Base-by-base conservation (phyloP, 164 flowering plant species). In the Vitis cinerea region DNA sequence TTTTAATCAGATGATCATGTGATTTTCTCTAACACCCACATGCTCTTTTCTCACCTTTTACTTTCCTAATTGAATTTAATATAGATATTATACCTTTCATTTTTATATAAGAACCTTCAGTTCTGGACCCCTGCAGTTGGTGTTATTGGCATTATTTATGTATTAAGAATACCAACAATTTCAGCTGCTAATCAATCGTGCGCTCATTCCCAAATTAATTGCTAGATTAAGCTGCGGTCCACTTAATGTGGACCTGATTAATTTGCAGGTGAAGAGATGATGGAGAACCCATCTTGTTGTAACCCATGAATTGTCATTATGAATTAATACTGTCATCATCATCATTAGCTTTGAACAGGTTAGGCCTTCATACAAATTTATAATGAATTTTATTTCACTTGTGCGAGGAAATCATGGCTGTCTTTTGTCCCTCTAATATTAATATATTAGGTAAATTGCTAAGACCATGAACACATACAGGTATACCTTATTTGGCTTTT, bases 401-500 rank as follows among this genome's bases (percentile, higher is more conserved):
- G 30, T 16, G 50, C 58, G 72, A 78, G 73, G 75, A 71, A 74
- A 68, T 68, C 64, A 80, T 80, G 68, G 76, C 61, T 68, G 69
- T 59, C 65, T 65, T 65, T 71, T 66, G 16, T 60, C 55, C 66
- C 61, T 72, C 67, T 52, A 72, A 60, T 10, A 50, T 49, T 70
- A 47, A 66, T 60, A 11, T 37, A 37, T 37, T 37, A 52, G 64
- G 68, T 29, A 37, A 70, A 62, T 62, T 37, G 44, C 14, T 29
- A 66, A 17, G 61, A 19, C 9, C 49, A 60, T 55, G 14, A 31
- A 57, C 67, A 65, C 23, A 19, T 19, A 19, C 55, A 59, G 47
- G 69, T 56, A 78, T 65, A 61, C 16, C 56, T 72, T 74, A 59
- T 74, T 74, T 77, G 75, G 80, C 77, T 77, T 72, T 71, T 74